Evolutionary conservation across 2,329 filamentous ascomycete species (phyloP).

Genomic region (Penicillium sp.): DNA sequence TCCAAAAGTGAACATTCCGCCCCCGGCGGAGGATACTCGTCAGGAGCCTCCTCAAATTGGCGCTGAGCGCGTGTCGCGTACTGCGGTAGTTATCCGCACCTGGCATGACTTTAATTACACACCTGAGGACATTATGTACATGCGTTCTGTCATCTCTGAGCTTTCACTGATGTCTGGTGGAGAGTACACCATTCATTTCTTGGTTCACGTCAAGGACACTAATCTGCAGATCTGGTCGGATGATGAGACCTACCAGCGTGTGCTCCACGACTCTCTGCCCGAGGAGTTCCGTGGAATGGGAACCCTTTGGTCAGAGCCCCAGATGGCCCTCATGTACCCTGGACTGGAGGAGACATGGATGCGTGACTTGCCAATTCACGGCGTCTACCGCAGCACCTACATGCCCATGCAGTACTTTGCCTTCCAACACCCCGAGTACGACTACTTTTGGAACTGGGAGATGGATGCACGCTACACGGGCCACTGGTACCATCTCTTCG

Average conservation of each 20-base stretch:
- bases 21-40: conserved; percentile 14
- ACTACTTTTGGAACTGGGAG: conserved; percentile 87
- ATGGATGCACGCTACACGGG: conserved; percentile 78
- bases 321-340: conserved; percentile 89
- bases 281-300: conserved; percentile 86
- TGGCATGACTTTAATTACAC: conserved; percentile 81
- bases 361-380: conserved; percentile 76
- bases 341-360: conserved; percentile 78
- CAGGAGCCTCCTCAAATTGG: conserved; percentile 25
- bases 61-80: conserved; percentile 53
- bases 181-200: conserved; percentile 80
- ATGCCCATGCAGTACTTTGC: conserved; percentile 97
- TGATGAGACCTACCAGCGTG: conserved; percentile 68
- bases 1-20: conserved; percentile 21
- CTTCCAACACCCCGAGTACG: conserved; percentile 75
- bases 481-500: conserved; percentile 78
- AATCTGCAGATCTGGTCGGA: conserved; percentile 81
- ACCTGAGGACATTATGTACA: conserved; percentile 73
- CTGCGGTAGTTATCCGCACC: conserved; percentile 76
- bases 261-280: conserved; percentile 71
- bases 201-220: conserved; percentile 81
- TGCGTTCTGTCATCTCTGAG: conserved; percentile 80
- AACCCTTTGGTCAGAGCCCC: conserved; percentile 89
- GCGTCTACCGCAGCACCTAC: conserved; percentile 86
- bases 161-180: conserved; percentile 75